Evolutionary conservation across 495 filamentous ascomycete species (phyloP).

Genomic region (Clohesyomyces aquaticus): DNA sequence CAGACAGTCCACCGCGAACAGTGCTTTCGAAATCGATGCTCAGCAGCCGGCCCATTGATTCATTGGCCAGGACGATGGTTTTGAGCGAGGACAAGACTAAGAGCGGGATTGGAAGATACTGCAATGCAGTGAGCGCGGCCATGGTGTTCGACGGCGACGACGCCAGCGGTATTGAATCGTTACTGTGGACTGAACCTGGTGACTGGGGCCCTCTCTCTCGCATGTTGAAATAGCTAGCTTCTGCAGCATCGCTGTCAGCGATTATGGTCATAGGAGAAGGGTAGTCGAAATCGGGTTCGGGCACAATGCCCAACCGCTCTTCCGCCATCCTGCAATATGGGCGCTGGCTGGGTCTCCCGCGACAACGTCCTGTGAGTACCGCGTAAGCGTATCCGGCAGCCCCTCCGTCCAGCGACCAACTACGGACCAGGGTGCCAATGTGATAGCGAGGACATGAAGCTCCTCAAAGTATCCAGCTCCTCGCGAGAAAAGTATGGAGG

Average conservation of each 20-base stretch:
- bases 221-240: slow-evolving; percentile 23
- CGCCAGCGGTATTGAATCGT: slow-evolving; percentile 11
- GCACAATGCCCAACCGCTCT: too few relatives aligned
- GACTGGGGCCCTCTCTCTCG: slow-evolving; percentile 1
- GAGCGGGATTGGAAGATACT: slow-evolving; percentile 70
- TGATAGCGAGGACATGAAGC: neutral
- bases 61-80: slow-evolving; percentile 69
- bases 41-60: slow-evolving; percentile 68
- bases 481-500: neutral
- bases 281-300: neutral
- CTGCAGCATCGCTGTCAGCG: neutral
- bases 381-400: neutral
- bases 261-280: neutral
- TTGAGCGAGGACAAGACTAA: slow-evolving; percentile 65
- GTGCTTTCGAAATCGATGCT: slow-evolving; percentile 49
- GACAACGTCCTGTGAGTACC: neutral
- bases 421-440: neutral
- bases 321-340: neutral
- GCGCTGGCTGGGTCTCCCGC: neutral
- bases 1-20: slow-evolving; percentile 41
- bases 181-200: slow-evolving; percentile 20
- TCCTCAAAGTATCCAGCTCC: neutral
- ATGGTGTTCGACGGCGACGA: slow-evolving; percentile 14
- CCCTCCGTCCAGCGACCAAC: neutral
- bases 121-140: slow-evolving; percentile 63